Evolutionary conservation across 768 basidiomycete genomes (phyloP).

Genomic region (Podaxis carcinomalis): DNA sequence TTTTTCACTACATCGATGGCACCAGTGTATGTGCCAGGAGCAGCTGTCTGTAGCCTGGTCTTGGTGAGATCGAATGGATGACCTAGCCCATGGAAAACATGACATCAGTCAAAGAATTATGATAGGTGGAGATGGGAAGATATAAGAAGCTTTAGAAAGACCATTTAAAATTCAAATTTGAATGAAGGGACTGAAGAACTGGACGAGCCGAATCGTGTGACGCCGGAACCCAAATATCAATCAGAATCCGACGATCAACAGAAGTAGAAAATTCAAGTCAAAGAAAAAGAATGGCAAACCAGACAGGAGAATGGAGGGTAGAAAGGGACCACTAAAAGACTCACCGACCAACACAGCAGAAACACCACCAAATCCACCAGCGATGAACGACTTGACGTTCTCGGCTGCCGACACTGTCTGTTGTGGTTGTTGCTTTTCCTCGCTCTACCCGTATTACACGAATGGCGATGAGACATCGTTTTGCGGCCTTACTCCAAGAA

Average conservation of each 20-base stretch:
- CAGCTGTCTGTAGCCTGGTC: constrained; percentile 92
- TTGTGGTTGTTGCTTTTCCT: constrained; percentile 32
- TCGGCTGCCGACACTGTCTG: constrained; percentile 35
- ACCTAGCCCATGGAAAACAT: constrained; percentile 39
- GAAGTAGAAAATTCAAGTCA: neutral
- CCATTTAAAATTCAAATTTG: neutral
- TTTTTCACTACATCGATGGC: constrained; percentile 92
- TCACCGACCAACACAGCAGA: constrained; percentile 85
- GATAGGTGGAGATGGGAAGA: neutral
- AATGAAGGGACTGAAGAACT: neutral
- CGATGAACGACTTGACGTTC: constrained; percentile 78
- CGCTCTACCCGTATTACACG: constrained; percentile 21
- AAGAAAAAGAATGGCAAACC: neutral
- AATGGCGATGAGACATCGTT: neutral
- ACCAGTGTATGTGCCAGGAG: constrained; percentile 84
- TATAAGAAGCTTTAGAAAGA: neutral
- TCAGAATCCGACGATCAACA: neutral
- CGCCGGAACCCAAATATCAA: neutral
- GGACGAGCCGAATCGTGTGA: constrained; percentile 1
- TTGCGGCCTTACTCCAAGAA: neutral
- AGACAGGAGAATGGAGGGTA: neutral
- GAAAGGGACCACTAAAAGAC: constrained; percentile 25
- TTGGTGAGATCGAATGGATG: constrained; percentile 98
- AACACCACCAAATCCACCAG: constrained; percentile 91
- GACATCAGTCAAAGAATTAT: neutral